Evolutionary conservation across 192 early-diverging fungal species (phyloP).

Genomic region (Spizellomyces sp.): DNA sequence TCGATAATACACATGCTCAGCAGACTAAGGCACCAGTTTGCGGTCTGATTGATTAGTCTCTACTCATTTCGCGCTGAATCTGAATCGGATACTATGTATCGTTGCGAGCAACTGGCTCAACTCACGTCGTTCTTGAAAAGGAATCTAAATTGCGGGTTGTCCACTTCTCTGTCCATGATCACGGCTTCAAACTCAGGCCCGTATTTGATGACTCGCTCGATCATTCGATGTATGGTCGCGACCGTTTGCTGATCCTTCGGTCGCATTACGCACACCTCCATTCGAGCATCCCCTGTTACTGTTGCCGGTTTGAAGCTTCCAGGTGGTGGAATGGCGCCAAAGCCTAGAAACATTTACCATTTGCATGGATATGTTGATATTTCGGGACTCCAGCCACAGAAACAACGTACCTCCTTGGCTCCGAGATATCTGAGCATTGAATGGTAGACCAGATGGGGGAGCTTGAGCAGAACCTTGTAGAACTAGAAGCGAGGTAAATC

Average conservation of each 20-base stretch:
- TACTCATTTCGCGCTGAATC: background rate
- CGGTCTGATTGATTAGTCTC: background rate
- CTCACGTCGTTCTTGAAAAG: conserved; percentile 71
- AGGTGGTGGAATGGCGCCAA: conserved; percentile 10
- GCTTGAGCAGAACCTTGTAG: background rate
- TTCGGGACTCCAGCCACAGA: background rate
- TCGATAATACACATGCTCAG: conserved; percentile 86
- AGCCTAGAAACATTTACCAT: background rate
- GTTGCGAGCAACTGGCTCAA: background rate
- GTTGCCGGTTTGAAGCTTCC: background rate
- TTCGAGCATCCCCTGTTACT: background rate
- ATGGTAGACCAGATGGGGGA: conserved; percentile 50
- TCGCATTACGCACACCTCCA: conserved; percentile 1
- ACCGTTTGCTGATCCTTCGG: background rate
- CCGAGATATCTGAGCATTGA: conserved; percentile 59
- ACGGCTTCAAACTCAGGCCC: conserved; percentile 76
- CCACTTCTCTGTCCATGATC: conserved; percentile 64
- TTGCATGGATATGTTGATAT: too few species aligned
- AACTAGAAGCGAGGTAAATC: background rate
- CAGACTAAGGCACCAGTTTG: conserved; percentile 41
- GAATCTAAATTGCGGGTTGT: conserved; percentile 73
- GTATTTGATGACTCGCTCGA: conserved; percentile 75
- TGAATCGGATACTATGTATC: background rate
- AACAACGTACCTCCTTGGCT: conserved; percentile 8
- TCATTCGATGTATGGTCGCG: conserved; percentile 76